phyloP scores from a whole-genome alignment of 2,329 filamentous ascomycete genomes.

The Fusarium haematococcum region DNA sequence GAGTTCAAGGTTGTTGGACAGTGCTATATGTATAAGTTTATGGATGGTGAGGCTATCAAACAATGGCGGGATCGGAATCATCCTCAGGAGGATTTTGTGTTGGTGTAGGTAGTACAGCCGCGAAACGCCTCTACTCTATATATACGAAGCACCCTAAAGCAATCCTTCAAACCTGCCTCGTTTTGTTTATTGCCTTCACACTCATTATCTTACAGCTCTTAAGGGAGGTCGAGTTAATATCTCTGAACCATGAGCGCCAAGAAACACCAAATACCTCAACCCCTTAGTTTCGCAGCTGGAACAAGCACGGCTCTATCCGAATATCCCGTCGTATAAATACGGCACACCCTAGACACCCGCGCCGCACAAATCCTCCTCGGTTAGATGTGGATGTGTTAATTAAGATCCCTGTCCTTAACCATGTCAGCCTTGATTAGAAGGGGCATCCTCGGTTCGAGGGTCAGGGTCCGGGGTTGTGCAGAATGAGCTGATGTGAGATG shows the following conservation, averaged over 20 bases:
- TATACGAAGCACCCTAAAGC: not conserved
- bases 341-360: not conserved
- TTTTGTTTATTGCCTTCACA: not conserved
- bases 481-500: not conserved
- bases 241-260: not conserved
- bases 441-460: not conserved
- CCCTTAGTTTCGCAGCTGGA: not conserved
- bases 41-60: slow-evolving; percentile 6
- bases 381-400: not conserved
- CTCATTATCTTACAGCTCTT: not conserved
- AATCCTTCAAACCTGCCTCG: not conserved
- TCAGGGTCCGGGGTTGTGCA: not conserved
- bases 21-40: slow-evolving; percentile 17
- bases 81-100: not conserved
- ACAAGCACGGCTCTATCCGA: not conserved
- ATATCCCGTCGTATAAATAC: not conserved
- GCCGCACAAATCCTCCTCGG: not conserved
- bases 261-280: not conserved
- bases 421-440: not conserved
- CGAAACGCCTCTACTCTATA: not conserved
- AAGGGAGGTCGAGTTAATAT: not conserved
- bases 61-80: not conserved
- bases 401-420: not conserved
- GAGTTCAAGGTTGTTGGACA: slow-evolving; percentile 17
- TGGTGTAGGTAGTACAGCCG: not conserved